A percentile compares a stretch with the other conserved stretches of the same genome.
Conservation (phyloP, 192 early-diverging fungal genomes). For the Thamnidium elegans region DNA sequence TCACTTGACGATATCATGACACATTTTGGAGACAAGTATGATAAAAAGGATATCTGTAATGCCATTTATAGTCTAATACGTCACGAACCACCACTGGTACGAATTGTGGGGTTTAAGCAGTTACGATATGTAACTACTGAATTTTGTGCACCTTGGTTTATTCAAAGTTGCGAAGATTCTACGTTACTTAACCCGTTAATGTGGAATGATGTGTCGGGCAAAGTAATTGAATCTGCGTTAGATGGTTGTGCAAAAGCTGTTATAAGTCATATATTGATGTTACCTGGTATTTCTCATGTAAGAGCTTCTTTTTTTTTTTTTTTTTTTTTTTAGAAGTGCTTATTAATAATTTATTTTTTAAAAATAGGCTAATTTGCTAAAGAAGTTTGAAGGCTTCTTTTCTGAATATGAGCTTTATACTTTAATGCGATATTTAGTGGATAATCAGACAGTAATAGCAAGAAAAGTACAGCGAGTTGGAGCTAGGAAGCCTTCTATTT, state of each 20-base stretch:
- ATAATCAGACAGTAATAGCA: too few species aligned
- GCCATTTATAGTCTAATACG: background rate
- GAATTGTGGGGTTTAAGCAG: background rate
- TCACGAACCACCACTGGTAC: background rate
- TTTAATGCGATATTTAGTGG: too few species aligned
- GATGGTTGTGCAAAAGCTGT: conserved; percentile 2
- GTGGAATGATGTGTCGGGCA: conserved; percentile 7
- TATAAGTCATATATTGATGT: background rate
- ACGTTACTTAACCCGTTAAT: conserved; percentile 2
- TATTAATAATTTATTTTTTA: too few species aligned
- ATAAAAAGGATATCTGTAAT: background rate
- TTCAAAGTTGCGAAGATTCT: background rate
- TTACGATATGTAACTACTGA: background rate
- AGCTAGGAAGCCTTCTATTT: too few species aligned
- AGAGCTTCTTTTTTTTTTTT: too few species aligned
- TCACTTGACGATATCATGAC: background rate
- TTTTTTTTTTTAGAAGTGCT: too few species aligned
- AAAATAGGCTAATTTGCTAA: too few species aligned
- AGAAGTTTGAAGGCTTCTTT: too few species aligned
- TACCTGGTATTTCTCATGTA: conserved; percentile 9
- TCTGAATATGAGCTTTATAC: too few species aligned
- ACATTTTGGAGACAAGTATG: background rate
- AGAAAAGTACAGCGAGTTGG: too few species aligned
- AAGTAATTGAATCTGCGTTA: background rate
- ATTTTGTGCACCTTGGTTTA: background rate